Conservation (phyloP, 2,329 filamentous ascomycete genomes). For the Fusarium continuum region DNA sequence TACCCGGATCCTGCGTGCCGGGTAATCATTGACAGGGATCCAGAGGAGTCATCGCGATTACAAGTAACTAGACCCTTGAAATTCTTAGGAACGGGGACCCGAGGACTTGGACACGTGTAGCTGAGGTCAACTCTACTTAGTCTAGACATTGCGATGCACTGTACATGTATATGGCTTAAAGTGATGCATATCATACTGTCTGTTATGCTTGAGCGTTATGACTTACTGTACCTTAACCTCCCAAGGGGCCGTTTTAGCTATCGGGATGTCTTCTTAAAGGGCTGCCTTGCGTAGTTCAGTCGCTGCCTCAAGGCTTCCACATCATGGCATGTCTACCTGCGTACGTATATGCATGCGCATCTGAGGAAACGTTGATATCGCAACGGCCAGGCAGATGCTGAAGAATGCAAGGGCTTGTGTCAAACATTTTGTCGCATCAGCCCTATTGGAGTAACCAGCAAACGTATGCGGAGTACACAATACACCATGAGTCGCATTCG, state of each 20-base stretch:
- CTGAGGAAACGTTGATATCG: constrained; percentile 13
- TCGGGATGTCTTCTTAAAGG: constrained; percentile 10
- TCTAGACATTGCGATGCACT: neutral
- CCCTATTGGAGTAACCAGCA: constrained; percentile 7
- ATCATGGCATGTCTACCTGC: neutral
- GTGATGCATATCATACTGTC: constrained; percentile 1
- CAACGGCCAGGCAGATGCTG: neutral
- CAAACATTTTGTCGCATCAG: constrained; percentile 9
- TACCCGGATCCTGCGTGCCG: constrained; percentile 34
- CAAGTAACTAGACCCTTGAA: neutral
- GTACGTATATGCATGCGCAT: constrained; percentile 4
- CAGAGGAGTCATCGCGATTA: constrained; percentile 19
- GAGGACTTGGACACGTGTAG: neutral
- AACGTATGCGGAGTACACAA: neutral
- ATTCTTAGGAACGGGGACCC: constrained; percentile 3
- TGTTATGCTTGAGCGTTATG: constrained; percentile 26
- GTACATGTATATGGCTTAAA: neutral
- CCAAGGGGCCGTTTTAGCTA: neutral
- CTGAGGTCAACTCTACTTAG: neutral
- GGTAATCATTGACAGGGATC: constrained; percentile 20
- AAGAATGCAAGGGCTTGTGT: neutral
- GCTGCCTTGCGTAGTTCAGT: constrained; percentile 21
- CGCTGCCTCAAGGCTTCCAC: constrained; percentile 35
- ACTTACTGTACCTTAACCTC: constrained; percentile 3
- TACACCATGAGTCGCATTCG: no score